phyloP scores from a whole-genome alignment of 495 filamentous ascomycete genomes.

The Penicillium riverlandense region DNA sequence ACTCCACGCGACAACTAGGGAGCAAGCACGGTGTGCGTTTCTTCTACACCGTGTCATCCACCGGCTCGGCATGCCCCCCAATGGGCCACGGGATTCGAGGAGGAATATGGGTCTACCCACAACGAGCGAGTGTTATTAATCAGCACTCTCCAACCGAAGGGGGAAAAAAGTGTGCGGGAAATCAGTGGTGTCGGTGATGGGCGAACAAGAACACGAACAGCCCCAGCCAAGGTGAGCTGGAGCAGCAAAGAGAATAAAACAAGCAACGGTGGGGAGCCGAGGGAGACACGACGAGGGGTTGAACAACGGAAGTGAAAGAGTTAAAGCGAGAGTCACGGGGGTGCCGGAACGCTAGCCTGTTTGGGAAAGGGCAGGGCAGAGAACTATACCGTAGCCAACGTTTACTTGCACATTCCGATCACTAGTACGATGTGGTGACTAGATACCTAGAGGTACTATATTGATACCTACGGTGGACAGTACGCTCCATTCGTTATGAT shows the following conservation, averaged over 20 bases:
- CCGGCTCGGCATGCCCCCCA: too few species aligned
- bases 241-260: not conserved
- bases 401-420: too few species aligned
- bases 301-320: not conserved
- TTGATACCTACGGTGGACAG: too few species aligned
- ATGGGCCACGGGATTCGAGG: too few species aligned
- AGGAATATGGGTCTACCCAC: conserved; percentile 20
- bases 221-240: not conserved
- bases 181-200: too few species aligned
- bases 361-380: not conserved
- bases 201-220: not conserved
- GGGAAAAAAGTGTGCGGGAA: not conserved
- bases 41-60: too few species aligned
- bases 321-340: not conserved
- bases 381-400: not conserved
- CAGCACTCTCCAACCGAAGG: conserved; percentile 1
- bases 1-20: not conserved
- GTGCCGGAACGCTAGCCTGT: not conserved
- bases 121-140: conserved; percentile 13
- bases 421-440: too few species aligned
- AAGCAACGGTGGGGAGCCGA: not conserved
- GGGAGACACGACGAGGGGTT: not conserved
- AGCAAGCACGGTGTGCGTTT: not conserved
- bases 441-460: too few species aligned
- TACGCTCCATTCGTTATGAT: too few species aligned